Evolutionary conservation across 1,139 yeast species (phyloP).

Genomic region (Geotrichum phurueaensis): DNA sequence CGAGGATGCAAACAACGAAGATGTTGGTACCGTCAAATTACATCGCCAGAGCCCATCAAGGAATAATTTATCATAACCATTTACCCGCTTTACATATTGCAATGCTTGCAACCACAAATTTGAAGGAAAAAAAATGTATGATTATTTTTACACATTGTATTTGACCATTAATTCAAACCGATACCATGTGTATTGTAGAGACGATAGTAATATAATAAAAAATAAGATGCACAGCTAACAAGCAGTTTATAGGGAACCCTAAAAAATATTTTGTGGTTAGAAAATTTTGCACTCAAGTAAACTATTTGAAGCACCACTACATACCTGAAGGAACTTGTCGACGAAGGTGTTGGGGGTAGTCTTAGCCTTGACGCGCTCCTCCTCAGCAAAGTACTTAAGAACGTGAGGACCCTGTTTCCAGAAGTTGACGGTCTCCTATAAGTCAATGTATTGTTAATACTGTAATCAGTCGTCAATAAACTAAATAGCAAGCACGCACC

Average conservation of each 20-base stretch:
- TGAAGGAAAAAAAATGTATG: background rate
- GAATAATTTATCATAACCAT: background rate
- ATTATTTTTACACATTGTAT: background rate
- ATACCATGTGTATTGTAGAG: background rate
- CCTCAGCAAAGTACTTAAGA: conserved; percentile 71
- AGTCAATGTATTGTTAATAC: background rate
- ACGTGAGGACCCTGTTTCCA: conserved; percentile 91
- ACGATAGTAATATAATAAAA: background rate
- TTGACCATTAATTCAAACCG: background rate
- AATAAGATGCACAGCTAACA: background rate
- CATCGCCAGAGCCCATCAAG: background rate
- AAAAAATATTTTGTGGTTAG: background rate
- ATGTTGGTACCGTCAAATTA: conserved; percentile 11
- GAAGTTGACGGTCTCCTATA: conserved; percentile 65
- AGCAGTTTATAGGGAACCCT: background rate
- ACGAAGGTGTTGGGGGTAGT: conserved; percentile 41
- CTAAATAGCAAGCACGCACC: background rate
- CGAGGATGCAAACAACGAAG: conserved; percentile 7
- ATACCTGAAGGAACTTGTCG: conserved; percentile 53
- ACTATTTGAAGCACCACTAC: background rate
- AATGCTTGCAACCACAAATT: background rate
- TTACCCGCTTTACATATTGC: background rate
- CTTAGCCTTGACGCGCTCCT: conserved; percentile 38
- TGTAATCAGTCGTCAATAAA: background rate
- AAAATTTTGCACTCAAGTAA: background rate